These are phyloP conservation scores for Phytophthora sp. DNA, from an alignment of 352 stramenopile genomes.

Conservation along the genomic window DNA sequence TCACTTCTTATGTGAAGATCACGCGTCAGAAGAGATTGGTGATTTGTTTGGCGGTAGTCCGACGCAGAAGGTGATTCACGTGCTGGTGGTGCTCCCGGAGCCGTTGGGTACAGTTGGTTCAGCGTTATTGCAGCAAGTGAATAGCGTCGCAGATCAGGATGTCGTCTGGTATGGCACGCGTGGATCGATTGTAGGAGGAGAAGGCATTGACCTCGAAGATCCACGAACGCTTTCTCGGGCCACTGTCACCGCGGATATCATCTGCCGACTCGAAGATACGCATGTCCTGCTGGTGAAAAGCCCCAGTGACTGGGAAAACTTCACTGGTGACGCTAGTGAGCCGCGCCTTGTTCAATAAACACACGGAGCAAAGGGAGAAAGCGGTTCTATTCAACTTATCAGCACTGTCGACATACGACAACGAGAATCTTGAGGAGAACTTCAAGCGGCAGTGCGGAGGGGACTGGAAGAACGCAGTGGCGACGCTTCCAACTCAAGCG, in stretches of 20 bases:
- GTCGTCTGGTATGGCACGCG: neutral
- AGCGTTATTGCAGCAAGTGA: slow-evolving; percentile 1
- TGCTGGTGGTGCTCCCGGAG: no score
- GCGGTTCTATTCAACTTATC: slow-evolving; percentile 12
- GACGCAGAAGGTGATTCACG: no score
- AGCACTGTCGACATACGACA: neutral
- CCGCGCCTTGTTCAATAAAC: neutral
- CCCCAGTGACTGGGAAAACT: slow-evolving; percentile 10
- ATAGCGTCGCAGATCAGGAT: neutral
- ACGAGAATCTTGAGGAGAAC: neutral
- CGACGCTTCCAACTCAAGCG: neutral
- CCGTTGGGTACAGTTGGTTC: no score
- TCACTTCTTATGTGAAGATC: no score
- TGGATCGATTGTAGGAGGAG: neutral
- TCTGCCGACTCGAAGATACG: slow-evolving; percentile 9
- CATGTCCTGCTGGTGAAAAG: slow-evolving; percentile 14
- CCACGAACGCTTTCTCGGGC: slow-evolving; percentile 11
- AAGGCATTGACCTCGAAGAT: slow-evolving; percentile 10
- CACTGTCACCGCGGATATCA: slow-evolving; percentile 4
- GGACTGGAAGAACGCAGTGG: neutral
- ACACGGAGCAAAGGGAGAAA: slow-evolving; percentile 2
- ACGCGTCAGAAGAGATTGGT: no score
- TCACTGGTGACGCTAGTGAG: slow-evolving; percentile 14
- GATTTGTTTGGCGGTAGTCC: no score
- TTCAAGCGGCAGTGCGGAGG: slow-evolving; percentile 1